phyloP scores from a whole-genome alignment of 768 basidiomycete genomes.

The Suillus clintonianus region DNA sequence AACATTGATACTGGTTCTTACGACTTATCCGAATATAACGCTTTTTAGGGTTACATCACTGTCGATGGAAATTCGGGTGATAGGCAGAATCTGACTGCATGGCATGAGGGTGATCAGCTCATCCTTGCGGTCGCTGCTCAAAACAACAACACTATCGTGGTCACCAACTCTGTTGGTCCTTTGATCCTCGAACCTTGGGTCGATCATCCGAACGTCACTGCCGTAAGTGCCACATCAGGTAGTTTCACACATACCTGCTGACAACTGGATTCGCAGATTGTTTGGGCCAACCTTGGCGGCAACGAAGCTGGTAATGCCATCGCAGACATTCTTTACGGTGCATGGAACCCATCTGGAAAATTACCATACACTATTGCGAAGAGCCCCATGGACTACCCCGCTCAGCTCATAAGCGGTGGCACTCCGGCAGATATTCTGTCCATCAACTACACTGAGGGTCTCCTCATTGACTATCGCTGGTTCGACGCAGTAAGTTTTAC shows the following conservation, averaged over 20 bases:
- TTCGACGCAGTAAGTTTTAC: slow-evolving; percentile 60
- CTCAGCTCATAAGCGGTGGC: slow-evolving; percentile 35
- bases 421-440: slow-evolving; percentile 32
- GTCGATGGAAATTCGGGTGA: slow-evolving; percentile 55
- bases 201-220: slow-evolving; percentile 71
- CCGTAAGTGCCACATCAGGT: slow-evolving; percentile 46
- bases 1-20: neutral
- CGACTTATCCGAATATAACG: neutral
- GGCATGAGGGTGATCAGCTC: slow-evolving; percentile 35
- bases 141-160: slow-evolving; percentile 77
- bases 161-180: slow-evolving; percentile 78
- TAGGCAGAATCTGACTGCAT: slow-evolving; percentile 43
- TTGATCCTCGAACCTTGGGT: slow-evolving; percentile 72
- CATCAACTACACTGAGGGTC: slow-evolving; percentile 65
- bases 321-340: slow-evolving; percentile 76
- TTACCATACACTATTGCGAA: slow-evolving; percentile 79
- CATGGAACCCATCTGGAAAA: slow-evolving; percentile 72
- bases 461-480: slow-evolving; percentile 72
- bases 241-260: neutral
- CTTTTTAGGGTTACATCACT: slow-evolving; percentile 48
- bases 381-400: slow-evolving; percentile 49
- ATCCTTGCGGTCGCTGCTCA: slow-evolving; percentile 62
- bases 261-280: slow-evolving; percentile 30
- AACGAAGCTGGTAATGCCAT: slow-evolving; percentile 80
- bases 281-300: slow-evolving; percentile 62